These are phyloP conservation scores for Phylloporus scabripes DNA, from an alignment of 768 basidiomycete genomes.

Conservation along the genomic window DNA sequence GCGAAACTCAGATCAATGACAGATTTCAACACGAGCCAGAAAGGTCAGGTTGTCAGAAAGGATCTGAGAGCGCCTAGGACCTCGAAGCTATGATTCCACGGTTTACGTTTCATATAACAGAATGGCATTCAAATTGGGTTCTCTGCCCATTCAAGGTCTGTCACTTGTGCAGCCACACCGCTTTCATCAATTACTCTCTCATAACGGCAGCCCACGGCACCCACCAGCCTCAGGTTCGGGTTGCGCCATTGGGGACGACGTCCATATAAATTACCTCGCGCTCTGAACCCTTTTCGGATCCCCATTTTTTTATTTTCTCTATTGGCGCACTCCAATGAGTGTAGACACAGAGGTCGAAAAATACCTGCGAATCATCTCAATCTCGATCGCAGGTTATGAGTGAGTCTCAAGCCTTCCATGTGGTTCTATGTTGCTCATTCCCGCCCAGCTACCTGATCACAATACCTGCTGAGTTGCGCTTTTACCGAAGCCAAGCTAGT, in stretches of 20 bases:
- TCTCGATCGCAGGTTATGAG: conserved; percentile 38
- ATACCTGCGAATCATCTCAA: conserved; percentile 32
- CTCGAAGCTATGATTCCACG: background rate
- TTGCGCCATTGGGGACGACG: background rate
- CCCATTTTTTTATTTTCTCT: background rate
- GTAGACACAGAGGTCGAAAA: conserved; percentile 24
- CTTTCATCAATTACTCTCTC: background rate
- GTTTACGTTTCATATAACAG: conserved; percentile 6
- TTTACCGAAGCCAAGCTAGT: conserved; percentile 28
- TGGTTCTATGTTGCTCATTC: background rate
- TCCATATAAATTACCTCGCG: conserved; percentile 19
- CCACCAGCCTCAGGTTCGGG: background rate
- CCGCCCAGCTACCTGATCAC: conserved; percentile 29
- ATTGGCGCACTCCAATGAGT: conserved; percentile 4
- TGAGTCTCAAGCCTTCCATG: conserved; percentile 12
- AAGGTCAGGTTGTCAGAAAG: background rate
- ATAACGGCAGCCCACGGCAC: conserved; percentile 15
- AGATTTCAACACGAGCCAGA: background rate
- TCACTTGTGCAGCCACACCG: background rate
- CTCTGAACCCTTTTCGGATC: background rate
- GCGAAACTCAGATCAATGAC: background rate
- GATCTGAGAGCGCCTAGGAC: background rate
- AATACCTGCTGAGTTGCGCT: conserved; percentile 30
- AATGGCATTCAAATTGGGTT: background rate
- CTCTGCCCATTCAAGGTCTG: conserved; percentile 2